Evolutionary conservation across 768 basidiomycete genomes (phyloP).

Genomic region (Crepidotus variabilis): DNA sequence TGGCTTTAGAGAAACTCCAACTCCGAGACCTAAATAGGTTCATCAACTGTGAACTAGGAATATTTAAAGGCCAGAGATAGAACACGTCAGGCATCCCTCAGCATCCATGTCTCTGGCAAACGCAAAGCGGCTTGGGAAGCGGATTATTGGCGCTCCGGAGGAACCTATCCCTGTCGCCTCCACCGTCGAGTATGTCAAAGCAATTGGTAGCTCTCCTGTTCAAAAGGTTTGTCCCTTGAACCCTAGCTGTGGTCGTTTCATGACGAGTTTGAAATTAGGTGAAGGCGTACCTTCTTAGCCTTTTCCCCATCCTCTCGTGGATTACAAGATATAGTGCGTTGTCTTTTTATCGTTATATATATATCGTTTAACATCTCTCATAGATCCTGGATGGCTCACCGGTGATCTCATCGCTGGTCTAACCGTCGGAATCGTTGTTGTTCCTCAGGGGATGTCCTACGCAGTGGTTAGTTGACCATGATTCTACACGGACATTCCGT

Average conservation of each 20-base stretch:
- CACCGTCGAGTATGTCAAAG: conserved; percentile 48
- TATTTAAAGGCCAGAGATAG: not conserved
- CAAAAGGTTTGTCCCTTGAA: conserved; percentile 38
- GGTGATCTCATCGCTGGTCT: conserved; percentile 89
- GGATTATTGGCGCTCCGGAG: conserved; percentile 58
- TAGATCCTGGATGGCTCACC: conserved; percentile 75
- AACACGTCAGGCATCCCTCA: not conserved
- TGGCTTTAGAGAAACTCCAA: not conserved
- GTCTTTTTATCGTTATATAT: not conserved
- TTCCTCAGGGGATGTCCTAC: conserved; percentile 93
- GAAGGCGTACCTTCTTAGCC: conserved; percentile 56
- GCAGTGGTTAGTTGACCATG: conserved; percentile 46
- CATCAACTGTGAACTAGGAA: not conserved
- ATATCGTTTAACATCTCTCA: not conserved
- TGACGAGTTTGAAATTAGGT: conserved; percentile 35
- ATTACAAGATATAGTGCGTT: conserved; percentile 79
- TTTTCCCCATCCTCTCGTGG: conserved; percentile 89
- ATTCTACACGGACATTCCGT: not conserved
- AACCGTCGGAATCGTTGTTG: conserved; percentile 93
- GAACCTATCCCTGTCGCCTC: conserved; percentile 56
- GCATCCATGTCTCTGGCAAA: conserved; percentile 20
- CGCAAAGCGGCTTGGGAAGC: conserved; percentile 51
- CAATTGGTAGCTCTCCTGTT: conserved; percentile 41
- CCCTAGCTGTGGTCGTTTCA: conserved; percentile 1
- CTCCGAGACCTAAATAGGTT: not conserved